Base-by-base conservation (phyloP, 2,329 filamentous ascomycete species). In the Aspergillus aculeatus region DNA sequence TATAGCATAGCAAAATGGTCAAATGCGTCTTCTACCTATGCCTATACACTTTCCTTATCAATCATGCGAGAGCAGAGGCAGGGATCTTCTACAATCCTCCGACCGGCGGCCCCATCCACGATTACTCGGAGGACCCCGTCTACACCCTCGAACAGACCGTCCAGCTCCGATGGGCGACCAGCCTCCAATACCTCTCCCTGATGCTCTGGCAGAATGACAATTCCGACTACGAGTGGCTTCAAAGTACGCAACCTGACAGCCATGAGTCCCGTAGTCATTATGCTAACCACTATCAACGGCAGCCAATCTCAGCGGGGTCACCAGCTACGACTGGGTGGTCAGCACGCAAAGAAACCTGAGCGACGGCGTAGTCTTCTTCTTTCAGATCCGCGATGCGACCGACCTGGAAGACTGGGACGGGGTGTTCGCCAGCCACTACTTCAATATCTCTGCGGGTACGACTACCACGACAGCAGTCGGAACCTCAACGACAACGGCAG, bases 131-230 rank as follows among this genome's bases (percentile, higher is more conserved):
- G 2, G 48, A 54, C 41, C 50, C 49, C 12, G 41, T 58, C 19
- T 54, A 58, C 19, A 44, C 31, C 24, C 50, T 54, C 32, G 35
- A 23, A 19, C 16, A 54, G 47, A 38, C 29, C 3, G 50, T 58
- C 12, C 56, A 58, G 50, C n/a, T 54, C 12, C 26, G 29, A 49
- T 49, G 26, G 50, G 26, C 50, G 32, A 35, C 56, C n/a, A 58
- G n/a, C 21, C 50, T 58, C 9, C 24, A 35, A 10, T 35, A 14
- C 4, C 26, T 58, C 16, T 49, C 56, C 2, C n/a, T 49, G 10
- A 14, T 58, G 29, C 21, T 58, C n/a, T 49, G 56, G 41, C 56
- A 58, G 14, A 48, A 41, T 10, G 26, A 58, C 12, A 54, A 58
- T 14, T 21, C 50, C 2, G 32, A 54, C 26, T 49, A 38, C 11